These are phyloP conservation scores for Nicotiana benthamiana DNA, from an alignment of 257 asterid species.

Conservation along the genomic window DNA sequence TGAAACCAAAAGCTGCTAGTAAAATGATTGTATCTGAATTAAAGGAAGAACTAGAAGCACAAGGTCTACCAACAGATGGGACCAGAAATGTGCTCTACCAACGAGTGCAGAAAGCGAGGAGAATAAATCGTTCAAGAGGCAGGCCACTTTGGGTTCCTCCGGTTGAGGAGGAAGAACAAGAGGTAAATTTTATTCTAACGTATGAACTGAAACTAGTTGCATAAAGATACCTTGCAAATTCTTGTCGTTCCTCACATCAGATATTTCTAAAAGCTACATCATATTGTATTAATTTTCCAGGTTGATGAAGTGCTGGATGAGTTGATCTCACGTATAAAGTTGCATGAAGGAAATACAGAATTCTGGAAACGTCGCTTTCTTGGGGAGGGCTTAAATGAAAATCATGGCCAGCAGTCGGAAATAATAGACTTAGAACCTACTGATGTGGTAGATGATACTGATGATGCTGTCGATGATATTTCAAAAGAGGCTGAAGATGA, in stretches of 20 bases:
- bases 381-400: constrained; percentile 76
- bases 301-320: constrained; percentile 92
- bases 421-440: constrained; percentile 37
- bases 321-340: constrained; percentile 78
- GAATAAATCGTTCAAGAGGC: constrained; percentile 97
- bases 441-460: constrained; percentile 38
- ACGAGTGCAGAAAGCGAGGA: constrained; percentile 98
- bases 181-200: constrained; percentile 37
- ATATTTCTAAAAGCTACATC: neutral
- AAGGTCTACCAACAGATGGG: constrained; percentile 93
- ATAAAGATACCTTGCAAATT: neutral
- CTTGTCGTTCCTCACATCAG: neutral
- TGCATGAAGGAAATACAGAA: constrained; percentile 95
- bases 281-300: constrained; percentile 26
- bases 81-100: constrained; percentile 95
- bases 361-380: constrained; percentile 95
- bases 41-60: constrained; percentile 96
- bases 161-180: constrained; percentile 95
- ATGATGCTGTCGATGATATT: constrained; percentile 16
- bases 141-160: constrained; percentile 99
- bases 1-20: constrained; percentile 99
- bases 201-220: neutral
- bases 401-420: constrained; percentile 49
- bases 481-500: constrained; percentile 55
- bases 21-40: constrained; percentile 91